These are phyloP conservation scores for Nakazawaea ernobii DNA, from an alignment of 805 yeast species.

Conservation along the genomic window DNA sequence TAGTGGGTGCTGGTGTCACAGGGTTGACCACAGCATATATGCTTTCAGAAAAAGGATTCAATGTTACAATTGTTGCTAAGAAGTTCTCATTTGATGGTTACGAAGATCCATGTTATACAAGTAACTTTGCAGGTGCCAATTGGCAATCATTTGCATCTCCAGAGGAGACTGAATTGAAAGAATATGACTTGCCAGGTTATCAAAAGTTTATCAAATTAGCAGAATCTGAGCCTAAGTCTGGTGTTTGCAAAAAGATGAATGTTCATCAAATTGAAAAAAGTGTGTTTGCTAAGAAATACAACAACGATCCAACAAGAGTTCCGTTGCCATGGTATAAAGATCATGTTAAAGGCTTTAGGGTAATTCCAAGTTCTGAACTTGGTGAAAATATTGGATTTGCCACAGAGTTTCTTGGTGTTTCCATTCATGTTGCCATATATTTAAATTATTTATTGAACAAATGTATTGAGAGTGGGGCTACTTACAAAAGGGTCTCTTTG, in stretches of 20 bases:
- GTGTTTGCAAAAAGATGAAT: slow-evolving; percentile 26
- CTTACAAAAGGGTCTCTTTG: slow-evolving; percentile 34
- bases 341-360: slow-evolving; percentile 28
- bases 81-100: slow-evolving; percentile 29
- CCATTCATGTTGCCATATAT: slow-evolving; percentile 54
- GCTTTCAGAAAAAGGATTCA: slow-evolving; percentile 32
- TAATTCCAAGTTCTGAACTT: slow-evolving; percentile 24
- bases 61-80: slow-evolving; percentile 43
- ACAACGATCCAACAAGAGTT: slow-evolving; percentile 10
- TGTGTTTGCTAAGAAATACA: slow-evolving; percentile 22
- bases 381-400: slow-evolving; percentile 32
- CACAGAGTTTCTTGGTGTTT: slow-evolving; percentile 44
- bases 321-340: slow-evolving; percentile 33
- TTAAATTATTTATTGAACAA: slow-evolving; percentile 44
- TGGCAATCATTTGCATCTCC: slow-evolving; percentile 57
- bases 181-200: slow-evolving; percentile 46
- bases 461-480: slow-evolving; percentile 41
- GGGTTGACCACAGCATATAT: slow-evolving; percentile 51
- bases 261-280: slow-evolving; percentile 15
- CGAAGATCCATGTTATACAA: slow-evolving; percentile 32
- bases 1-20: slow-evolving; percentile 55
- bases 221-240: slow-evolving; percentile 30
- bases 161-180: slow-evolving; percentile 25
- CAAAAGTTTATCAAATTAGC: slow-evolving; percentile 36
- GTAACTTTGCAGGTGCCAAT: slow-evolving; percentile 71